phyloP scores from a whole-genome alignment of 768 basidiomycete genomes.

The Suillus variegatus region DNA sequence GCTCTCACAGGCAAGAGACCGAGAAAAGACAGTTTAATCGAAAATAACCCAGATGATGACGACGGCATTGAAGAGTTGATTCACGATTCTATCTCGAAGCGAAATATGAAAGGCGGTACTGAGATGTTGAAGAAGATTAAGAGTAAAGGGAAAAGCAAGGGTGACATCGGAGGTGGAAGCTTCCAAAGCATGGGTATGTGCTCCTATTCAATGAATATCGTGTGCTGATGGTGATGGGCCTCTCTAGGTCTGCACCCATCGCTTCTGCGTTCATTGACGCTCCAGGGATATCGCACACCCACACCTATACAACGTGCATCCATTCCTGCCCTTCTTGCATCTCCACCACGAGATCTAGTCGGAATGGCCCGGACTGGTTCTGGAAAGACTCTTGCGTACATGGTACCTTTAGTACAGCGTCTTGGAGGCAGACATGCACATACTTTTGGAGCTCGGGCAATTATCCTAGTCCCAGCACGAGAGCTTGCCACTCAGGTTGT shows the following conservation, averaged over 20 bases:
- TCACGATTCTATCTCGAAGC: slow-evolving; percentile 65
- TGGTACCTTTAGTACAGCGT: slow-evolving; percentile 88
- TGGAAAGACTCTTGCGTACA: slow-evolving; percentile 95
- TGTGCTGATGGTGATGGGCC: slow-evolving; percentile 2
- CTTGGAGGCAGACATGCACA: slow-evolving; percentile 80
- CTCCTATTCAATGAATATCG: neutral
- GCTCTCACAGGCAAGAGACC: slow-evolving; percentile 53
- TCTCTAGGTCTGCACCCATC: slow-evolving; percentile 76
- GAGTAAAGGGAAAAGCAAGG: slow-evolving; percentile 69
- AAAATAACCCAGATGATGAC: slow-evolving; percentile 32
- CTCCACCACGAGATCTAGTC: slow-evolving; percentile 89
- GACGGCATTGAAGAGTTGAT: slow-evolving; percentile 68
- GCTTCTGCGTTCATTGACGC: slow-evolving; percentile 78
- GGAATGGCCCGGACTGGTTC: slow-evolving; percentile 99
- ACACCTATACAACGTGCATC: slow-evolving; percentile 94
- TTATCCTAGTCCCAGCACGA: slow-evolving; percentile 89
- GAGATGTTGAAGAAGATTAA: slow-evolving; percentile 77
- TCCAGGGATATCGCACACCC: slow-evolving; percentile 93
- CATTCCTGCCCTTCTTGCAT: slow-evolving; percentile 81
- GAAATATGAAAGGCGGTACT: slow-evolving; percentile 74
- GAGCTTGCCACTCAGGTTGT: slow-evolving; percentile 94
- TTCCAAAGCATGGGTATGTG: slow-evolving; percentile 93
- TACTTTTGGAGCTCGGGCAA: slow-evolving; percentile 79
- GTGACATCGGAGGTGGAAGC: slow-evolving; percentile 88
- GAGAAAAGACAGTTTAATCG: slow-evolving; percentile 9